Conservation (phyloP, 108 stramenopile species). For the Licmophora abbreviata region DNA sequence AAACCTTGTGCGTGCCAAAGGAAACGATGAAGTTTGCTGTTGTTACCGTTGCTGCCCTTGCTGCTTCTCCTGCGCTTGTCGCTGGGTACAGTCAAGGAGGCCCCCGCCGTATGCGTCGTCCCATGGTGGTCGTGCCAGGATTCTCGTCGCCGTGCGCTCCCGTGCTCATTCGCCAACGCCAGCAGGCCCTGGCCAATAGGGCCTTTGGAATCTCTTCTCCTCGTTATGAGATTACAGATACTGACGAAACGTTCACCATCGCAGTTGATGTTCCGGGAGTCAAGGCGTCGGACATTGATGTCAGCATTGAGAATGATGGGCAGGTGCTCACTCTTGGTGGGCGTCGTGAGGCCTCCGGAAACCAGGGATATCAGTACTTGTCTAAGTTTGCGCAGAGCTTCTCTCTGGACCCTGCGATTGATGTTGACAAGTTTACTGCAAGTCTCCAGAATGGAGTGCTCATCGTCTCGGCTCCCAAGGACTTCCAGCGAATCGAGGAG, state of each 20-base stretch:
- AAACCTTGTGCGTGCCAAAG: too few relatives aligned
- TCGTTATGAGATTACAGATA: conserved; percentile 6
- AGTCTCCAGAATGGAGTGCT: conserved; percentile 48
- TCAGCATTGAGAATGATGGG: conserved; percentile 3
- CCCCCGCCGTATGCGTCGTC: too few relatives aligned
- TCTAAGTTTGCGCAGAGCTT: conserved; percentile 45
- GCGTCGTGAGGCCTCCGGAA: conserved; percentile 1
- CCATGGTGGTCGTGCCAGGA: too few relatives aligned
- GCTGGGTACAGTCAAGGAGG: too few relatives aligned
- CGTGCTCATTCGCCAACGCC: too few relatives aligned
- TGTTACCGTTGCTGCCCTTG: too few relatives aligned
- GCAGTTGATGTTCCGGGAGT: not conserved
- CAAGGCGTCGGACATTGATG: conserved; percentile 1
- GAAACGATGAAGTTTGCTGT: too few relatives aligned
- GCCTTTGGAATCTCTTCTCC: too few relatives aligned
- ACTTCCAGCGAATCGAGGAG: conserved; percentile 23
- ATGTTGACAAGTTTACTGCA: conserved; percentile 44
- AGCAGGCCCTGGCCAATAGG: too few relatives aligned
- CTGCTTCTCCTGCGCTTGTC: too few relatives aligned
- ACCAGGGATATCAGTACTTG: not conserved
- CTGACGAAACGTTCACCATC: not conserved
- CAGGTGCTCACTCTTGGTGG: too few relatives aligned
- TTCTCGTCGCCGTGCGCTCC: too few relatives aligned
- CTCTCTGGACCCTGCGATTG: conserved; percentile 47
- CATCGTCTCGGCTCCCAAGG: conserved; percentile 46